A percentile compares a stretch with the other conserved stretches of the same genome.
These are phyloP conservation scores for Monosporascus cannonballus DNA, from an alignment of 2,329 filamentous ascomycete species.

Conservation along the genomic window DNA sequence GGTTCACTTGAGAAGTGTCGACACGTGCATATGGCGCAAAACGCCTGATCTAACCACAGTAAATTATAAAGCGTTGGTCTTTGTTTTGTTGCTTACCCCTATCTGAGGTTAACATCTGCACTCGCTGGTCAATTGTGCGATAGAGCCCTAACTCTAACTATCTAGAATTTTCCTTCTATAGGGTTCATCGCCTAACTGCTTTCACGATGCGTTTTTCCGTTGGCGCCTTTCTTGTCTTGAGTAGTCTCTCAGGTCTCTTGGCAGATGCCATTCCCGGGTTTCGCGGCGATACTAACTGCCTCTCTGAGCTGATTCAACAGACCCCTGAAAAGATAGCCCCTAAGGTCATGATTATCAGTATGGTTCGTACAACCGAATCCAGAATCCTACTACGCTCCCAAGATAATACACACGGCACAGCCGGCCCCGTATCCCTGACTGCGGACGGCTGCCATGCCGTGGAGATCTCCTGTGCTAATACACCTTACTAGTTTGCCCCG, in stretches of 20 bases:
- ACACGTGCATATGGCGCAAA: too few species aligned
- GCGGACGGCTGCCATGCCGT: too few species aligned
- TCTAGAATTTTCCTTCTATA: neutral
- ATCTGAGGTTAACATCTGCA: too few species aligned
- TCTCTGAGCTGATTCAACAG: neutral
- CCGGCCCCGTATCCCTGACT: neutral
- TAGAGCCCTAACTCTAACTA: neutral
- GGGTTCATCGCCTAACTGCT: neutral
- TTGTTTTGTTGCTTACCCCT: too few species aligned
- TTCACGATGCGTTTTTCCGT: neutral
- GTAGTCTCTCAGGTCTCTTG: neutral
- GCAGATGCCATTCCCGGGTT: neutral
- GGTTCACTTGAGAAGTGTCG: too few species aligned
- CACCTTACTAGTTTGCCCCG: constrained; percentile 45
- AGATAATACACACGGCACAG: constrained; percentile 6
- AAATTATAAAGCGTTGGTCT: too few species aligned
- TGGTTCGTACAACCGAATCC: constrained; percentile 35
- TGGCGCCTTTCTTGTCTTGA: neutral
- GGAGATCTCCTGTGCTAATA: neutral
- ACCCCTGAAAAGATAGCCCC: constrained; percentile 36
- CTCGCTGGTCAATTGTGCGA: neutral
- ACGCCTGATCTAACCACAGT: too few species aligned
- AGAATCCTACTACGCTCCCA: neutral
- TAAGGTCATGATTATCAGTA: constrained; percentile 57
- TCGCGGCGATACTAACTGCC: neutral